Evolutionary conservation across 176 grass and related monocot genomes (phyloP).

Genomic region (Rhynchospora tenuis): DNA sequence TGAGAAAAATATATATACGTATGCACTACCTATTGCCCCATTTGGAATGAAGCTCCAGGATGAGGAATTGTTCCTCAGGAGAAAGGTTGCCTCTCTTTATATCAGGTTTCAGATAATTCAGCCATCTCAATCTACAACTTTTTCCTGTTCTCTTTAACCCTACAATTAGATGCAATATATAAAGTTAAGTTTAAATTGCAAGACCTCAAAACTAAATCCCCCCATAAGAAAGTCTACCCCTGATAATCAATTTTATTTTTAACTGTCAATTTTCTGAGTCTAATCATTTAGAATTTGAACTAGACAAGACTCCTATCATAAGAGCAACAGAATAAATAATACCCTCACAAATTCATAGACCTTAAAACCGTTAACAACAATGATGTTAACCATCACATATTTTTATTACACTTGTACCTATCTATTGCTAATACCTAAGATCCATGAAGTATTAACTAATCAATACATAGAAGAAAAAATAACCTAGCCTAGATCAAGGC

Average conservation of each 20-base stretch:
- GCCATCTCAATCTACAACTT: slow-evolving; percentile 81
- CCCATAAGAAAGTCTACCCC: neutral
- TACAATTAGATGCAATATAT: slow-evolving; percentile 7
- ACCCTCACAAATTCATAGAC: neutral
- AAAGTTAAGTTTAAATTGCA: neutral
- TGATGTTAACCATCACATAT: neutral
- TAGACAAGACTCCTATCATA: neutral
- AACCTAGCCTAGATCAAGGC: neutral
- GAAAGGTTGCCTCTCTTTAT: slow-evolving; percentile 79
- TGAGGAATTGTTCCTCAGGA: slow-evolving; percentile 80
- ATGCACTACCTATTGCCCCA: slow-evolving; percentile 69
- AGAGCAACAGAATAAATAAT: neutral
- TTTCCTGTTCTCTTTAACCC: slow-evolving; percentile 91
- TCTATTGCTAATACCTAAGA: slow-evolving; percentile 8
- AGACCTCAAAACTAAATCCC: neutral
- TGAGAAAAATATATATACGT: neutral
- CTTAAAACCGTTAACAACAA: neutral
- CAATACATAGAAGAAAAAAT: neutral
- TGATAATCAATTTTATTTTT: neutral
- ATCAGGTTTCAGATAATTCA: slow-evolving; percentile 91
- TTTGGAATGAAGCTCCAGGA: slow-evolving; percentile 92
- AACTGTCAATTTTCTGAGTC: neutral
- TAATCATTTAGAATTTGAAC: neutral
- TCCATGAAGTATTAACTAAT: neutral
- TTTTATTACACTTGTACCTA: slow-evolving; percentile 1